A percentile compares a stretch with the other conserved stretches of the same genome.
phyloP scores from a whole-genome alignment of 495 filamentous ascomycete species.

The Podospora tetraspora region DNA sequence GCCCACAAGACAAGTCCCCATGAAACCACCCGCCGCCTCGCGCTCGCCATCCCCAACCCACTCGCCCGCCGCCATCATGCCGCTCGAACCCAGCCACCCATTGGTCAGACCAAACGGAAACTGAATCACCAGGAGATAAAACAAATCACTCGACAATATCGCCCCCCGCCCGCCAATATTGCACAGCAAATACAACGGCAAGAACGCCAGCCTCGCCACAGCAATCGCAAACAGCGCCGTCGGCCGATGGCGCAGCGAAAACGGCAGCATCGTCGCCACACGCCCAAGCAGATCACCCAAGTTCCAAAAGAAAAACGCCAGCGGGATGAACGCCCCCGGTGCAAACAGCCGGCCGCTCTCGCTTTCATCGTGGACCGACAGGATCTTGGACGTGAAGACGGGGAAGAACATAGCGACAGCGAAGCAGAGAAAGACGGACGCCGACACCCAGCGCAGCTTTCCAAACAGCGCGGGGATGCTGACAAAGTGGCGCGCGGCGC shows the following conservation, averaged over 20 bases:
- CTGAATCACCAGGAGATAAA: constrained; percentile 83
- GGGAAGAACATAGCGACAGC: constrained; percentile 88
- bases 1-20: constrained; percentile 80
- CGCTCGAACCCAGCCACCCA: constrained; percentile 74
- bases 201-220: constrained; percentile 58
- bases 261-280: constrained; percentile 59
- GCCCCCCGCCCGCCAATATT: constrained; percentile 71
- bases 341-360: constrained; percentile 54
- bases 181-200: constrained; percentile 85
- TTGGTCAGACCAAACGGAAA: constrained; percentile 77
- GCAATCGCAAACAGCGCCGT: constrained; percentile 57
- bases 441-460: constrained; percentile 67
- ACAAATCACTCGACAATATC: constrained; percentile 68
- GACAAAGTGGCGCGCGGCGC: constrained; percentile 51
- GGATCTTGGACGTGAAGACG: constrained; percentile 78
- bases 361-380: constrained; percentile 57
- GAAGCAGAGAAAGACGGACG: constrained; percentile 72
- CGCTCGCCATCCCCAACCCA: constrained; percentile 75
- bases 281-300: constrained; percentile 76
- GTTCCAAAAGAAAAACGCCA: constrained; percentile 94
- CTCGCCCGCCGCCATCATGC: constrained; percentile 84
- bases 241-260: constrained; percentile 57
- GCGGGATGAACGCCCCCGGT: constrained; percentile 74
- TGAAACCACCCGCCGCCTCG: constrained; percentile 88
- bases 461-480: constrained; percentile 59